These are phyloP conservation scores for Nasturtium officinale DNA, from an alignment of 345 rosid species.

Conservation along the genomic window DNA sequence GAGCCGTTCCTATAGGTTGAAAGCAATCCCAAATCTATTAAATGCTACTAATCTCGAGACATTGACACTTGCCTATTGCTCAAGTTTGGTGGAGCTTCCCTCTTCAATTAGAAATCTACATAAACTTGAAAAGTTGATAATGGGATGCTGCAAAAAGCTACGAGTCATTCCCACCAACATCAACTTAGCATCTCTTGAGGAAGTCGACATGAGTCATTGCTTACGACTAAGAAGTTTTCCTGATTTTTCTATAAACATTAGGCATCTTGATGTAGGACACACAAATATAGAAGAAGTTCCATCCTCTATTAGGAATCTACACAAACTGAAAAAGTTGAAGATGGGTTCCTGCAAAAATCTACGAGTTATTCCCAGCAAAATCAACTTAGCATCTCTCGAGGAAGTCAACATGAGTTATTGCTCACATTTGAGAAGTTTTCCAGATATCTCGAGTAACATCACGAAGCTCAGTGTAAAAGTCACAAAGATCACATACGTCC, in stretches of 20 bases:
- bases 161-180: not conserved
- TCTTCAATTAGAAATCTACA: not conserved
- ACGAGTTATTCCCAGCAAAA: not conserved
- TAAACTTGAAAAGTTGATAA: not conserved
- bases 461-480: not conserved
- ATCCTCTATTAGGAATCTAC: not conserved
- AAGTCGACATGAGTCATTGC: conserved; percentile 1
- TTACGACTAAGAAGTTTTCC: not conserved
- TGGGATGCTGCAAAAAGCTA: not conserved
- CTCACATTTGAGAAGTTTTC: not conserved
- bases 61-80: not conserved
- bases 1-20: not conserved
- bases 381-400: conserved; percentile 5
- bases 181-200: too few species aligned
- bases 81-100: conserved; percentile 29
- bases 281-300: conserved; percentile 3
- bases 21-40: conserved; percentile 23
- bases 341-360: not conserved
- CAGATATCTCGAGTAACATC: conserved; percentile 12
- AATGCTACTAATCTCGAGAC: not conserved
- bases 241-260: not conserved
- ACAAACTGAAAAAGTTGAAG: not conserved
- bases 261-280: not conserved
- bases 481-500: not conserved
- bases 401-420: not conserved